Base-by-base conservation (phyloP, 495 filamentous ascomycete genomes). In the Immersiella caudata region DNA sequence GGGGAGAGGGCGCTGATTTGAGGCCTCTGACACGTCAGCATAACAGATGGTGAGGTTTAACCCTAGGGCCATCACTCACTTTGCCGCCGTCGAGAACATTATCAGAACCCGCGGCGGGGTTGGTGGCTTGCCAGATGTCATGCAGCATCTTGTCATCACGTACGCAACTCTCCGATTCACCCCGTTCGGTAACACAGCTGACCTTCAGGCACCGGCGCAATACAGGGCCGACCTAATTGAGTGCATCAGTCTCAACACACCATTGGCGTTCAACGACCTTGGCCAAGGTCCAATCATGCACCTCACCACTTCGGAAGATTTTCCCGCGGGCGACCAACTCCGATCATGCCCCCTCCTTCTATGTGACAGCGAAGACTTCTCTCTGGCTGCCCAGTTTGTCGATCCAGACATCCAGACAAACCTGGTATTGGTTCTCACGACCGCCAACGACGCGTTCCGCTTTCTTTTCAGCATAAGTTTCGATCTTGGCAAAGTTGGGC, bases 71-170 rank as follows among this genome's bases (percentile, higher is more conserved):
- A 52, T 52, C 9, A 66, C 64, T 0, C 64, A 66, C 18, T 36
- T 60, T 35, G 64, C 64, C 20, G 64, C 64, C 22, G 55, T 66
- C 24, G 64, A 66, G 64, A 26, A 24, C 11, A 49, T 66, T 24
- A 58, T 66, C 64, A 66, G 58, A 40, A n/a, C 64, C 2, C 55
- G 64, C 7, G 64, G 64, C 0, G 64, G 64, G 1, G 21, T 66
- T 21, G 16, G n/a, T 12, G 58, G 46, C 36, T 60, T 66, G 64
- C 64, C 64, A 2, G 46, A 50, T 9, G 64, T 66, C 16, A 66
- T 66, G 64, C 64, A 66, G 56, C 64, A 66, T 33, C 20, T 66
- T 25, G 64, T 66, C 16, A 49, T 66, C 21, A 66, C 58, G 64
- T 60, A 36, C 25, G 5, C 6, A 21, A 29, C 29, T 60, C 22